Evolutionary conservation across 1,284 basidiomycete genomes (phyloP), one percentile per base, ranked within the genome.

Genomic region (Malassezia cuniculi): DNA sequence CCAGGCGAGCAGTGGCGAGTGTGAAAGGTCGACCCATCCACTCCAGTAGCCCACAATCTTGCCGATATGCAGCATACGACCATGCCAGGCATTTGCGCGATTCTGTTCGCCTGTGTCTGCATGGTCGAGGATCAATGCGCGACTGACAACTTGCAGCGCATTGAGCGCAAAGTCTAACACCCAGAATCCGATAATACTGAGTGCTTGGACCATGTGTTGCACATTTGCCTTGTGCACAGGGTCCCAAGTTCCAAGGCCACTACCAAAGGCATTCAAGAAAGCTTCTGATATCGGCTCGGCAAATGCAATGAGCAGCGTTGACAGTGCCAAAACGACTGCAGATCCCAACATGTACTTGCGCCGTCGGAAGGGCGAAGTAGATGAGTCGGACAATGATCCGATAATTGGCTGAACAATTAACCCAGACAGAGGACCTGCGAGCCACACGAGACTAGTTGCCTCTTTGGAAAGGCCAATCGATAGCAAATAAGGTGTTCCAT

Each of bases 1-100:
- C 40, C 81, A 75, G 12, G 76, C 71, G 30, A 95, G 74, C 31
- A 84, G 69, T 2, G 80, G 80, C 45, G 86, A 71, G 38, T 76
- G 71, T 0, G 77, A 78, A 19, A 95, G 75, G 16, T 90, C 83
- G 35, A 89, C 66, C 71, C 84, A 93, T 18, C 87, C 85, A 78
- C 64, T 44, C 36, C 60, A 46, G 41, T 64, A 64, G 17, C 60
- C 61, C 3, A 62, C 32, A 2, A 65, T 53, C 31, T 62, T 62
- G 30, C 57, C 59, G 1, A 47, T 34, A 17, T 60, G 56, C 15
- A 54, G 54, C 59, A 62, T 61, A 12, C 85, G 75, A 12, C 87
- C 85, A 55, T 94, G 86, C 89, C 90, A 97, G n/a, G 90, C 90
- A 70, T 94, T 97, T 5, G 82, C 87, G 11, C 79, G 75, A 50